phyloP scores from a whole-genome alignment of 257 asterid genomes.

The Perilla frutescens region DNA sequence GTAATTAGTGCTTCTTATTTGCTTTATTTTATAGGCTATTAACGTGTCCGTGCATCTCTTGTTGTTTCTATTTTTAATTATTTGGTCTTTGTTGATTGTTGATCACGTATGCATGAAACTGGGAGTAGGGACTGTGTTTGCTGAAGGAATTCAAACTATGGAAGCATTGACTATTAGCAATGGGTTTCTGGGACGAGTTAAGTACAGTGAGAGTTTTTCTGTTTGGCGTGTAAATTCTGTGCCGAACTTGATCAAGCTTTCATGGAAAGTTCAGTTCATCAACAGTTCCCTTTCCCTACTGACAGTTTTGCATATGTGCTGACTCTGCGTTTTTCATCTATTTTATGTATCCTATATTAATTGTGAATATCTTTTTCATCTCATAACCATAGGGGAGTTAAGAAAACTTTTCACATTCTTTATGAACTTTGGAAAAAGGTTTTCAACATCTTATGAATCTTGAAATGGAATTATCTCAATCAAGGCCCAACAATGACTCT shows the following conservation, averaged over 20 bases:
- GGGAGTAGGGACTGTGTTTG: background rate
- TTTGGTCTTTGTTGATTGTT: background rate
- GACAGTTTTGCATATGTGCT: background rate
- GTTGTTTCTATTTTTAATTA: background rate
- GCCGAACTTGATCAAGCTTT: background rate
- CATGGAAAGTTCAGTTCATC: background rate
- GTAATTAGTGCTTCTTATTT: slow-evolving; percentile 43
- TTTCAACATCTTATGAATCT: too few relatives aligned
- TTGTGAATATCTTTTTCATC: background rate
- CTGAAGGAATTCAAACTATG: slow-evolving; percentile 4
- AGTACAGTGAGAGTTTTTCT: background rate
- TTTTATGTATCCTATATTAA: slow-evolving; percentile 7
- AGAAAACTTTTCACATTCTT: slow-evolving; percentile 1
- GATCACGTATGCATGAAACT: slow-evolving; percentile 5
- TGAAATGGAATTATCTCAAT: too few relatives aligned
- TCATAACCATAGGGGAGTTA: background rate
- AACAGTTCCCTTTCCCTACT: slow-evolving; percentile 2
- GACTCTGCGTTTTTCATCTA: background rate
- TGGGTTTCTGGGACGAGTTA: background rate
- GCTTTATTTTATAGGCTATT: background rate
- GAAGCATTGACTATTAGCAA: slow-evolving; percentile 15
- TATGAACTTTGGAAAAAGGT: background rate
- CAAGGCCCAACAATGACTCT: background rate
- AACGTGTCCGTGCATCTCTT: background rate
- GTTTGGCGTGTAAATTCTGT: background rate